Percentiles rank a stretch among this genome's conserved stretches.
Conservation (phyloP, 1,284 basidiomycete genomes). For the Apiotrichum porosum region DNA sequence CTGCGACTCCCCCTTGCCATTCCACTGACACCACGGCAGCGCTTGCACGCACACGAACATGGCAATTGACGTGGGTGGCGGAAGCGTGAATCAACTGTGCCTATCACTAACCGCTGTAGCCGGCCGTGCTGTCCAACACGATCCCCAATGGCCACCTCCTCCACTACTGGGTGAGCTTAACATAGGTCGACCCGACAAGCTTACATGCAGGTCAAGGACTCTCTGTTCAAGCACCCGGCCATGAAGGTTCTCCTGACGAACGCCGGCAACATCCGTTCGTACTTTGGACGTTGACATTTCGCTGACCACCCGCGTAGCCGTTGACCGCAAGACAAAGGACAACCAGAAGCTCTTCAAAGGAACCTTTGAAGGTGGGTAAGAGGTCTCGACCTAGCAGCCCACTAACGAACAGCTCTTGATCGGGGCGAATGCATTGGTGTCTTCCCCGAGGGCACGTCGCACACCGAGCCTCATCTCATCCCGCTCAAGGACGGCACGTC, state of each 20-base stretch:
- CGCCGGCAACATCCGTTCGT: conserved; percentile 72
- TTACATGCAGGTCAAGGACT: conserved; percentile 48
- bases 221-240: conserved; percentile 70
- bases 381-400: not conserved
- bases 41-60: conserved; percentile 86
- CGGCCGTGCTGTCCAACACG: conserved; percentile 43
- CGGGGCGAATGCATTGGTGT: conserved; percentile 76
- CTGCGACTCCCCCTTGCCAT: not conserved
- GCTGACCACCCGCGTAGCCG: conserved; percentile 53
- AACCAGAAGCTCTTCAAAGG: conserved; percentile 82
- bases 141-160: conserved; percentile 50
- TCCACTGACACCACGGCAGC: conserved; percentile 47
- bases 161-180: conserved; percentile 83
- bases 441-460: conserved; percentile 77
- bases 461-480: conserved; percentile 84
- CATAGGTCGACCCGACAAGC: not conserved
- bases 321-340: conserved; percentile 87
- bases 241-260: conserved; percentile 71
- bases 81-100: not conserved
- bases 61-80: conserved; percentile 77
- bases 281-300: not conserved
- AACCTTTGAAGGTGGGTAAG: conserved; percentile 62
- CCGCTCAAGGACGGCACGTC: conserved; percentile 93
- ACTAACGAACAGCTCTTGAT: conserved; percentile 56
- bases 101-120: conserved; percentile 23